phyloP scores from a whole-genome alignment of 345 rosid genomes.

The Combretum micranthum region DNA sequence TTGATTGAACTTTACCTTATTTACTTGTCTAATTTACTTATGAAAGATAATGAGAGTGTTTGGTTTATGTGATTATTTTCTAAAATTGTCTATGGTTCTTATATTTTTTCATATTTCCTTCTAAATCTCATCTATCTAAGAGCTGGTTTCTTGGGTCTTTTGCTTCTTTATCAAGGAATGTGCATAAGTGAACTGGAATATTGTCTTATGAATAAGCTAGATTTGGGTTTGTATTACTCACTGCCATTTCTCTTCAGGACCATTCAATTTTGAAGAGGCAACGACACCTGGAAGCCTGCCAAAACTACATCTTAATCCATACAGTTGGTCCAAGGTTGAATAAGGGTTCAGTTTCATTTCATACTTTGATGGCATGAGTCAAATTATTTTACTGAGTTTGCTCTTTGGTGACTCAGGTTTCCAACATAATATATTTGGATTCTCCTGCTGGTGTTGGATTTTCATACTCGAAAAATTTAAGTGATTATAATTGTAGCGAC shows the following conservation, averaged over 20 bases:
- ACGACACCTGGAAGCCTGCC: slow-evolving; percentile 27
- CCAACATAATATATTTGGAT: slow-evolving; percentile 72
- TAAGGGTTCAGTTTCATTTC: not conserved
- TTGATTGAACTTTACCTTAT: not conserved
- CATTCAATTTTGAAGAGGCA: slow-evolving; percentile 64
- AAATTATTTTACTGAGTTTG: not conserved
- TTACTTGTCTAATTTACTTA: not conserved
- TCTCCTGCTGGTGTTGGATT: slow-evolving; percentile 88
- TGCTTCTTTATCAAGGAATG: too few relatives aligned
- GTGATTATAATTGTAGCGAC: slow-evolving; percentile 64
- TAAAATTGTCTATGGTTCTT: too few relatives aligned
- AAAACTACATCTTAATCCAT: slow-evolving; percentile 56
- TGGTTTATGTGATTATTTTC: too few relatives aligned
- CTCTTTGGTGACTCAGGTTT: slow-evolving; percentile 42
- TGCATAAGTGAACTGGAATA: too few relatives aligned
- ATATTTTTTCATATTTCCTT: too few relatives aligned
- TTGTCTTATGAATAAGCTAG: not conserved
- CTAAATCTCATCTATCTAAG: too few relatives aligned
- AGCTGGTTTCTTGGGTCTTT: too few relatives aligned
- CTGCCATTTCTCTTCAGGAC: slow-evolving; percentile 40
- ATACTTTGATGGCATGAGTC: not conserved
- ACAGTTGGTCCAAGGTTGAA: slow-evolving; percentile 93
- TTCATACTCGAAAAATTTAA: slow-evolving; percentile 52
- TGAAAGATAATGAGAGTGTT: not conserved
- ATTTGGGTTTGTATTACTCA: not conserved